phyloP scores from a whole-genome alignment of 371 early-diverging fungal species.

The Mortierella sp. region DNA sequence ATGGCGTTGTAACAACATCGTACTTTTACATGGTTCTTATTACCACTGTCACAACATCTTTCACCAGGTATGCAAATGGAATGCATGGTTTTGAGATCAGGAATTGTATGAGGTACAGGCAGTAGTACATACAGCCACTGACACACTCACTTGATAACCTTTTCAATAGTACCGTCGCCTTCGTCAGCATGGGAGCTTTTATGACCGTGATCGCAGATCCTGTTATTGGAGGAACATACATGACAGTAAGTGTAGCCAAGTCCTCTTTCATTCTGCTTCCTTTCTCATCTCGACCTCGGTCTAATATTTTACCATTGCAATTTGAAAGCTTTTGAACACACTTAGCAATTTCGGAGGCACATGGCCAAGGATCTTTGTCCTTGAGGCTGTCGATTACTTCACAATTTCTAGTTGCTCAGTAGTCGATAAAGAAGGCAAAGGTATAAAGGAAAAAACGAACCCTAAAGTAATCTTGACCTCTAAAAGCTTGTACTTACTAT shows the following conservation, averaged over 20 bases:
- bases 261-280: background rate
- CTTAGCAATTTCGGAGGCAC: slow-evolving; percentile 96
- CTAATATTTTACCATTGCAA: background rate
- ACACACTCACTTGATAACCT: background rate
- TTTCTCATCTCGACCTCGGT: background rate
- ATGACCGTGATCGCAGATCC: slow-evolving; percentile 97
- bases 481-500: background rate
- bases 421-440: slow-evolving; percentile 50
- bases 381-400: slow-evolving; percentile 92
- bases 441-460: slow-evolving; percentile 44
- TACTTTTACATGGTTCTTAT: slow-evolving; percentile 89
- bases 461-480: background rate
- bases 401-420: slow-evolving; percentile 80
- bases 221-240: slow-evolving; percentile 96
- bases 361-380: slow-evolving; percentile 95
- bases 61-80: slow-evolving; percentile 69
- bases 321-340: slow-evolving; percentile 2
- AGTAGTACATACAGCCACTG: too few species aligned
- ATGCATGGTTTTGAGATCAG: background rate
- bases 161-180: slow-evolving; percentile 86
- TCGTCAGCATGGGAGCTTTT: slow-evolving; percentile 95
- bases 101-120: too few species aligned
- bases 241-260: slow-evolving; percentile 78
- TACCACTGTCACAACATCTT: slow-evolving; percentile 86
- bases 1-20: slow-evolving; percentile 68